Evolutionary conservation across 192 early-diverging fungal genomes (phyloP).

Genomic region (Blastocladiella britannica): DNA sequence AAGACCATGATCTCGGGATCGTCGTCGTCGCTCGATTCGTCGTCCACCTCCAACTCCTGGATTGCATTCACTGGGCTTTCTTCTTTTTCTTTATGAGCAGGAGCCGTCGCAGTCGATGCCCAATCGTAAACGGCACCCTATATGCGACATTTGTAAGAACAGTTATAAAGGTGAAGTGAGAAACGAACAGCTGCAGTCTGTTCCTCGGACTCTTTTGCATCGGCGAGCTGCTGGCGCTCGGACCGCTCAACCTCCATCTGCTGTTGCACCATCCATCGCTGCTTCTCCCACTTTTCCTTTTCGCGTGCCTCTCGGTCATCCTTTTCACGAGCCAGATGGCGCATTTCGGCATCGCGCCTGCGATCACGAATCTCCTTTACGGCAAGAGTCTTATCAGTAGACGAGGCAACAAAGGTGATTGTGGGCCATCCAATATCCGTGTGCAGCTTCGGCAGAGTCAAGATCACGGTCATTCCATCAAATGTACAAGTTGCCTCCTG

Average conservation of each 20-base stretch:
- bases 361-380: slow-evolving; percentile 7
- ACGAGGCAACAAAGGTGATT: too few relatives aligned
- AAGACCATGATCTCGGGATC: slow-evolving; percentile 26
- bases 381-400: too few relatives aligned
- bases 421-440: too few relatives aligned
- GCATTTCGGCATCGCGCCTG: slow-evolving; percentile 10
- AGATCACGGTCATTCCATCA: too few relatives aligned
- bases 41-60: slow-evolving; percentile 3
- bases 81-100: too few relatives aligned
- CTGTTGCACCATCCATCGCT: slow-evolving; percentile 17
- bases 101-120: too few relatives aligned
- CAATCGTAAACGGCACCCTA: too few relatives aligned
- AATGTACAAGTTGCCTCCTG: too few relatives aligned
- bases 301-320: slow-evolving; percentile 7
- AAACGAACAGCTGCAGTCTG: neutral
- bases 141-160: too few relatives aligned
- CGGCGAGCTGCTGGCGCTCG: slow-evolving; percentile 14
- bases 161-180: too few relatives aligned
- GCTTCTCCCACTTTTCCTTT: slow-evolving; percentile 12
- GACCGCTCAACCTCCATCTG: slow-evolving; percentile 26
- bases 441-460: too few relatives aligned
- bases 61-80: too few relatives aligned
- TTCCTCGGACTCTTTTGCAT: slow-evolving; percentile 7
- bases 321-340: slow-evolving; percentile 8
- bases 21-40: slow-evolving; percentile 13